phyloP scores from a whole-genome alignment of 2,329 filamentous ascomycete species.

The Pseudogymnoascus sp. region DNA sequence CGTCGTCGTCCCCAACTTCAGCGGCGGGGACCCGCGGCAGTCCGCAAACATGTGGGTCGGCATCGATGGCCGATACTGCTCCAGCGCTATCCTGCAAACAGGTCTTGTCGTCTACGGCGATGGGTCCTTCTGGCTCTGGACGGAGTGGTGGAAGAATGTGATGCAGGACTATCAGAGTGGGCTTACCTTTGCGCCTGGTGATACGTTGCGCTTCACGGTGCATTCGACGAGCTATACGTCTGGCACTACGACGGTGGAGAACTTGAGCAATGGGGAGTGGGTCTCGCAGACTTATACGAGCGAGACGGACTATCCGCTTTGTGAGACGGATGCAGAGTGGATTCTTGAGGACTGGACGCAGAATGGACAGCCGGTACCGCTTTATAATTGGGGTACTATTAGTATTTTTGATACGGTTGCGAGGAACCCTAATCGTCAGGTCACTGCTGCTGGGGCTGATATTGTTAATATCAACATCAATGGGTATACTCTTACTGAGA shows the following conservation, averaged over 20 bases:
- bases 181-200: conserved; percentile 37
- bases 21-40: conserved; percentile 18
- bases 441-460: background rate
- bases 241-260: conserved; percentile 39
- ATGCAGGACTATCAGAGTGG: conserved; percentile 18
- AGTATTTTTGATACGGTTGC: background rate
- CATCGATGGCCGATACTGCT: conserved; percentile 50
- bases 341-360: conserved; percentile 44
- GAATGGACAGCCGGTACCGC: conserved; percentile 19
- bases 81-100: conserved; percentile 44
- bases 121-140: conserved; percentile 45
- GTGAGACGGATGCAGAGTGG: conserved; percentile 43
- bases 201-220: conserved; percentile 35
- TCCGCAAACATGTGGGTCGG: conserved; percentile 49
- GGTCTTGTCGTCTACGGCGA: conserved; percentile 37
- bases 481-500: background rate
- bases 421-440: background rate
- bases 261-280: conserved; percentile 37
- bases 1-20: background rate
- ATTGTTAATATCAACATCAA: conserved; percentile 1
- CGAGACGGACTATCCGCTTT: conserved; percentile 26
- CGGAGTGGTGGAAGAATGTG: conserved; percentile 51
- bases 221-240: conserved; percentile 32
- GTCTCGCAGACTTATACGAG: conserved; percentile 36
- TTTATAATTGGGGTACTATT: background rate